Evolutionary conservation across 225 moss, liverwort and hornwort genomes (phyloP).

Genomic region (Neckera pumila): DNA sequence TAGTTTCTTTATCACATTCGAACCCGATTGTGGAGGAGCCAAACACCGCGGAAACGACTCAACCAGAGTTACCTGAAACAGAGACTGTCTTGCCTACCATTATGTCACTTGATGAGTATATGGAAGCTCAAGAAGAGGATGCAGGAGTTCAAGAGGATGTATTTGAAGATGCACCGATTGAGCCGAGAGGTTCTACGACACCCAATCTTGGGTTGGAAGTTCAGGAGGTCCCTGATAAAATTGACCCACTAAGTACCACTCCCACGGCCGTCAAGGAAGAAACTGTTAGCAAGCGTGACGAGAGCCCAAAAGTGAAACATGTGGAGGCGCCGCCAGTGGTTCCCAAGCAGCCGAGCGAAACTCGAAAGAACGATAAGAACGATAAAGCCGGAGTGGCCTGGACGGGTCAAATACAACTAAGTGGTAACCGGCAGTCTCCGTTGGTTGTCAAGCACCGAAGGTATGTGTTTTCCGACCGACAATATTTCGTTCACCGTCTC

Average conservation of each 20-base stretch:
- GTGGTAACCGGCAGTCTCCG: constrained; percentile 46
- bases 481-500: neutral
- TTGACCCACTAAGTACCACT: neutral
- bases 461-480: constrained; percentile 7
- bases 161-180: constrained; percentile 41
- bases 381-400: constrained; percentile 20
- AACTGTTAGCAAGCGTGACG: neutral
- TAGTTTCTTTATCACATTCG: neutral
- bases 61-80: constrained; percentile 10
- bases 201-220: neutral
- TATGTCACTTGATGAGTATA: constrained; percentile 60
- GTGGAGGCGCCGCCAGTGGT: neutral
- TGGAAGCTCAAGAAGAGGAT: constrained; percentile 41
- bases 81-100: constrained; percentile 42
- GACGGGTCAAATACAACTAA: constrained; percentile 50
- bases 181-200: constrained; percentile 11
- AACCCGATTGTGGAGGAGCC: constrained; percentile 5
- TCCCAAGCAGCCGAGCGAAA: constrained; percentile 4
- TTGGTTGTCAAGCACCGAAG: constrained; percentile 29
- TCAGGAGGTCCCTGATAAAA: neutral
- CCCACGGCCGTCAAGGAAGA: neutral
- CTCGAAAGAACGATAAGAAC: constrained; percentile 15
- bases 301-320: constrained; percentile 18
- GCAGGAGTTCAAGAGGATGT: constrained; percentile 26
- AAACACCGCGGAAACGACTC: neutral